A percentile compares a stretch with the other conserved stretches of the same genome.
phyloP scores from a whole-genome alignment of 2,329 filamentous ascomycete genomes.

The Sporothrix brunneoviolacea region DNA sequence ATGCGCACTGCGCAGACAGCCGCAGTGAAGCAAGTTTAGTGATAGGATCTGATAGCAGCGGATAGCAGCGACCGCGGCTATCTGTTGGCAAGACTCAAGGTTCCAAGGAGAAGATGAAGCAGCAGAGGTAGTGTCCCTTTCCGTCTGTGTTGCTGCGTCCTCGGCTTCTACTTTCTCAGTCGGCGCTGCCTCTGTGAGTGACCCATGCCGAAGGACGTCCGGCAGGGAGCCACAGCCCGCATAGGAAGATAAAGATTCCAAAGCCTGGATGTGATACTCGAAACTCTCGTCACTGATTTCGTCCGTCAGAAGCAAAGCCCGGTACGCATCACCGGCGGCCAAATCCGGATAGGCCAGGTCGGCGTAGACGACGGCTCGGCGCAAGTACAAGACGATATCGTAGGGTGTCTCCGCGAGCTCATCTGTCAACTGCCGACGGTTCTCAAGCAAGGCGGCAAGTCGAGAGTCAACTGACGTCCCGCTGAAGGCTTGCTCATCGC shows the following conservation, averaged over 20 bases:
- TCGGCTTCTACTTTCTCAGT: too few species aligned
- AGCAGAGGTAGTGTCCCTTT: too few species aligned
- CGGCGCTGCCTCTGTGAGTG: constrained; percentile 5
- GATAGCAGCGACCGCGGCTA: constrained; percentile 45
- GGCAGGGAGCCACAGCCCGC: constrained; percentile 30
- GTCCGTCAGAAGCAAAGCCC: constrained; percentile 79
- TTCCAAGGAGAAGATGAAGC: too few species aligned
- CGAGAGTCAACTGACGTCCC: background rate
- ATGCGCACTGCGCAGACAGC: constrained; percentile 61
- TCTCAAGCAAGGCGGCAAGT: constrained; percentile 41
- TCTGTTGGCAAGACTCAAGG: constrained; percentile 19
- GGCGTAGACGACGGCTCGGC: constrained; percentile 65
- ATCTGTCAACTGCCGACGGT: constrained; percentile 52
- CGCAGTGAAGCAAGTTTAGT: constrained; percentile 54
- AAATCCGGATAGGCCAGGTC: constrained; percentile 82
- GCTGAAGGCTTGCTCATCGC: background rate
- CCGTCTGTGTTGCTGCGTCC: too few species aligned
- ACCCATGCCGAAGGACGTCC: constrained; percentile 40
- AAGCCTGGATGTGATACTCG: constrained; percentile 69
- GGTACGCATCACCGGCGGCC: constrained; percentile 82
- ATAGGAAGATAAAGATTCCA: constrained; percentile 43
- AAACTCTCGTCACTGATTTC: constrained; percentile 71
- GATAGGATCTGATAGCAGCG: constrained; percentile 55
- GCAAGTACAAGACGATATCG: constrained; percentile 58
- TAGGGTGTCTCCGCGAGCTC: constrained; percentile 47